These are phyloP conservation scores for Acacia concinna DNA, from an alignment of 331 rosid genomes.

Conservation along the genomic window DNA sequence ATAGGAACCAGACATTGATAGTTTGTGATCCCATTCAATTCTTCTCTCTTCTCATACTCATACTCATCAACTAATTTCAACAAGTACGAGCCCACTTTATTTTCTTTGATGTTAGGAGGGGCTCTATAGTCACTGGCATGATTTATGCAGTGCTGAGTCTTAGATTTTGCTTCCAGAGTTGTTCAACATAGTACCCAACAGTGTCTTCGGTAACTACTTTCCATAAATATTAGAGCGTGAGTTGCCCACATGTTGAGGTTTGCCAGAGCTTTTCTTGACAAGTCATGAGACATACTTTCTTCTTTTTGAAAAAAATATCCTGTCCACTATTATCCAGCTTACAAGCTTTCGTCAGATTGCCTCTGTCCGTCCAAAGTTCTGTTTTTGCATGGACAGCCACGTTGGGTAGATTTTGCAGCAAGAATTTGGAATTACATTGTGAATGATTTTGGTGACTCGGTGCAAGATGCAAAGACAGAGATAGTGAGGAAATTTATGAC, in stretches of 20 bases:
- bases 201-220: background rate
- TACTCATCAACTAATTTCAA: background rate
- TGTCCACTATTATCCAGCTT: background rate
- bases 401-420: background rate
- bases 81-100: background rate
- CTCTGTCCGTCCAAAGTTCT: background rate
- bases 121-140: background rate
- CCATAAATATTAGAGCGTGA: background rate
- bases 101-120: background rate
- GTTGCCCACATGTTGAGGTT: background rate
- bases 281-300: background rate
- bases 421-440: background rate
- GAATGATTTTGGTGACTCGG: background rate
- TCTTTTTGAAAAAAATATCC: background rate
- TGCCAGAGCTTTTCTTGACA: background rate
- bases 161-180: background rate
- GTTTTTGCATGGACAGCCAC: background rate
- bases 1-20: background rate
- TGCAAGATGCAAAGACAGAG: background rate
- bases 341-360: background rate
- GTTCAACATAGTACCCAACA: background rate
- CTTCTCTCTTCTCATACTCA: background rate
- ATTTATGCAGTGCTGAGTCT: background rate
- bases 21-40: background rate
- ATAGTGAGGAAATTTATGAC: background rate